phyloP scores from a whole-genome alignment of 805 yeast genomes.

The Candida ortonii region DNA sequence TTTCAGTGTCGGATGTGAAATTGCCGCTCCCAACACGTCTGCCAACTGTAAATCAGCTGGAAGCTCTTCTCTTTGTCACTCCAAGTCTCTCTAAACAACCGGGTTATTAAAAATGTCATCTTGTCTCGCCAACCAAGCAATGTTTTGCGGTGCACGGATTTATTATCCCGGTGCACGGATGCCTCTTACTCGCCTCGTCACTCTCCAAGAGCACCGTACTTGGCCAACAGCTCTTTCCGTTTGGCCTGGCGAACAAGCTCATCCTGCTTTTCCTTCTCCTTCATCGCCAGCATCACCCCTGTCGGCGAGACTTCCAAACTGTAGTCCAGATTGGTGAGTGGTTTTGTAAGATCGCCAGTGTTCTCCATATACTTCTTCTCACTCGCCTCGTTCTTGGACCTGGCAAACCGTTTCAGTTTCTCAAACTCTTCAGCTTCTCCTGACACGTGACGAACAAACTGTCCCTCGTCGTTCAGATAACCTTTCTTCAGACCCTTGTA shows the following conservation, averaged over 20 bases:
- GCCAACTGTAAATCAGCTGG: too few species aligned
- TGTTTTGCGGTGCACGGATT: too few species aligned
- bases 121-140: background rate
- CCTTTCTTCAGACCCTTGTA: constrained; percentile 33
- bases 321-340: constrained; percentile 24
- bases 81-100: too few species aligned
- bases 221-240: constrained; percentile 33
- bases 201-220: constrained; percentile 34
- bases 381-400: constrained; percentile 20
- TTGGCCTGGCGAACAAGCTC: constrained; percentile 28
- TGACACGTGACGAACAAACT: constrained; percentile 51
- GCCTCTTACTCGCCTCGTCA: background rate
- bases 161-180: constrained; percentile 4
- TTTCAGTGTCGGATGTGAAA: too few species aligned
- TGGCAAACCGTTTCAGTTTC: constrained; percentile 45
- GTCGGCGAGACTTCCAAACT: constrained; percentile 48
- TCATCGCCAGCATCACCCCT: constrained; percentile 36
- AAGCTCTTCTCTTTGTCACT: too few species aligned
- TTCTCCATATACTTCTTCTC: constrained; percentile 17
- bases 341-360: constrained; percentile 11
- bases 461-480: constrained; percentile 34
- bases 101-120: background rate
- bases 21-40: too few species aligned
- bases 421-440: constrained; percentile 59
- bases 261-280: constrained; percentile 32